Percentiles rank a stretch among this genome's conserved stretches.
phyloP scores from a whole-genome alignment of 371 early-diverging fungal genomes.

The Globomyces sp. region DNA sequence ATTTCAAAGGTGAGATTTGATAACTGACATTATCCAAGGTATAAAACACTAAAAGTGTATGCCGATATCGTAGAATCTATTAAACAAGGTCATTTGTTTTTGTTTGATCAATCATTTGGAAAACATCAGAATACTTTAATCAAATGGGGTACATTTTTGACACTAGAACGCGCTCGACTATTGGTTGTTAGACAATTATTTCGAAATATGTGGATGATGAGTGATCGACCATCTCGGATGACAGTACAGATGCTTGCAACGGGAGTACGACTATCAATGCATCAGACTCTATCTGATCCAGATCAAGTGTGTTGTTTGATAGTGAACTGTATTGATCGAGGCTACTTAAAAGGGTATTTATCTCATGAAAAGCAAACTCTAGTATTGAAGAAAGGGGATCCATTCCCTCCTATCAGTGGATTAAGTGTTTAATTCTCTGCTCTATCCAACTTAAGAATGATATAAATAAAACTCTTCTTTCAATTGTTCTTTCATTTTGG shows the following conservation, averaged over 20 bases:
- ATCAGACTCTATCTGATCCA: conserved; percentile 16
- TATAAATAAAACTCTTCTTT: too few relatives aligned
- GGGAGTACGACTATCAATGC: conserved; percentile 45
- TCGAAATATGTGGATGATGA: conserved; percentile 48
- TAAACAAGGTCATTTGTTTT: background rate
- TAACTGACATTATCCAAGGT: background rate
- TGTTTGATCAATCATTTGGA: conserved; percentile 5
- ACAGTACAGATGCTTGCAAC: conserved; percentile 53
- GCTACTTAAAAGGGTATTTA: conserved; percentile 83
- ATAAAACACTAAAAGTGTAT: background rate
- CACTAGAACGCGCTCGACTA: background rate
- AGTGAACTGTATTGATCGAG: conserved; percentile 77
- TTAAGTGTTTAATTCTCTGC: background rate
- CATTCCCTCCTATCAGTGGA: conserved; percentile 63
- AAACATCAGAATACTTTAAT: background rate
- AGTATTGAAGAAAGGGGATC: conserved; percentile 71
- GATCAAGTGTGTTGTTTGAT: conserved; percentile 51
- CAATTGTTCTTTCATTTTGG: too few relatives aligned
- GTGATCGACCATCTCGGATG: conserved; percentile 52
- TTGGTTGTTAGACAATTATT: background rate
- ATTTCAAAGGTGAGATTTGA: background rate
- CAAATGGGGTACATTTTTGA: background rate
- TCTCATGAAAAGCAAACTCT: conserved; percentile 73
- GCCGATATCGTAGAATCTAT: background rate
- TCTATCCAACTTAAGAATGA: too few relatives aligned